Evolutionary conservation across 257 asterid genomes (phyloP).

Genomic region (Nemophila menziesii): DNA sequence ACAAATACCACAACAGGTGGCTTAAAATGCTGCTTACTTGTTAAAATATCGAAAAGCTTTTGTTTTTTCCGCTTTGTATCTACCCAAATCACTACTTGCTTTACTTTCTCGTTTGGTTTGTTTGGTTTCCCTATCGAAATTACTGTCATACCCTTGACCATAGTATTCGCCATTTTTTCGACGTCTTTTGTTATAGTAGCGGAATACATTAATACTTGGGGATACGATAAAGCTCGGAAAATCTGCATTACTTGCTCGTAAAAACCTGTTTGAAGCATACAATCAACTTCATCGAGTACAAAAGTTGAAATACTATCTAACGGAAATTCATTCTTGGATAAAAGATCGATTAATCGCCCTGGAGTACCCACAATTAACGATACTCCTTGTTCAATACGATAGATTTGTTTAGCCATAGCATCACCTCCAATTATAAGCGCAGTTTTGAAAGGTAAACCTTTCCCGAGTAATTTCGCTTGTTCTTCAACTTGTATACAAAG

Average conservation of each 20-base stretch:
- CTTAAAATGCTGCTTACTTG: conserved; percentile 71
- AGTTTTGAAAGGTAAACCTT: conserved; percentile 85
- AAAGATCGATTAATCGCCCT: conserved; percentile 81
- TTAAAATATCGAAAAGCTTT: conserved; percentile 77
- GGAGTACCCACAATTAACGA: conserved; percentile 92
- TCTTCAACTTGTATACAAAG: conserved; percentile 88
- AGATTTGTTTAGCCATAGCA: conserved; percentile 75
- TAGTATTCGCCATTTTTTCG: conserved; percentile 47
- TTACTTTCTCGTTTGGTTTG: conserved; percentile 58
- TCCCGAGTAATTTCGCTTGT: conserved; percentile 82
- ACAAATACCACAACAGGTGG: conserved; percentile 93
- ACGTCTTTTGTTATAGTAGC: conserved; percentile 77
- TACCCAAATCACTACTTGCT: conserved; percentile 87
- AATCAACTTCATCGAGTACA: conserved; percentile 86
- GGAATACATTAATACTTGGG: conserved; percentile 88
- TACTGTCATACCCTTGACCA: conserved; percentile 44
- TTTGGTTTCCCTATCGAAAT: conserved; percentile 67
- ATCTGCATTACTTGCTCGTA: conserved; percentile 84
- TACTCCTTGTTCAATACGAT: conserved; percentile 68
- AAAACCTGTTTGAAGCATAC: conserved; percentile 79
- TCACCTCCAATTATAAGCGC: conserved; percentile 93
- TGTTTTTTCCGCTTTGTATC: conserved; percentile 79
- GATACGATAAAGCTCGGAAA: conserved; percentile 57
- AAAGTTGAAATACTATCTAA: conserved; percentile 53
- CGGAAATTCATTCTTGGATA: conserved; percentile 60